Conservation (phyloP, 208 protist species). For the Sergeia podlipaevii region DNA sequence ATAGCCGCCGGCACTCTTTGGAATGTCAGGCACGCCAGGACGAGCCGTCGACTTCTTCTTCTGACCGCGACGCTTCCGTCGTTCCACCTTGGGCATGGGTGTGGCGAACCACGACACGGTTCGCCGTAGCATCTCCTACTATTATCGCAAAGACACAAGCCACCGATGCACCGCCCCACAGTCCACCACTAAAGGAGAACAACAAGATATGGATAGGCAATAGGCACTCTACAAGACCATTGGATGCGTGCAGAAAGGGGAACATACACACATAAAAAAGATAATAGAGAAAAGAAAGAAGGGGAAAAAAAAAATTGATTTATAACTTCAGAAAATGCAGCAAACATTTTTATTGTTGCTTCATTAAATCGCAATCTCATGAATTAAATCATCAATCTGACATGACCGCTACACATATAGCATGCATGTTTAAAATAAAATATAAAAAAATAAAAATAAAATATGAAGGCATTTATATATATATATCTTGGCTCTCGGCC, state of each 20-base stretch:
- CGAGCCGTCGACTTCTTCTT: conserved; percentile 12
- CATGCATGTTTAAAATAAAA: too few relatives aligned
- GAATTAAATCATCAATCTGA: too few relatives aligned
- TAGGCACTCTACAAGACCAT: neutral
- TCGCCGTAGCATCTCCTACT: conserved; percentile 12
- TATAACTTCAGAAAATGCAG: too few relatives aligned
- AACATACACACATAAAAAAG: conserved; percentile 9
- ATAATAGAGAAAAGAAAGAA: conserved; percentile 8
- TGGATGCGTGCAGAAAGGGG: too few relatives aligned
- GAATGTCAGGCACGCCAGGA: conserved; percentile 59
- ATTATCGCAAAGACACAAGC: neutral
- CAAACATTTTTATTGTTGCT: too few relatives aligned
- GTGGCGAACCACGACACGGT: neutral
- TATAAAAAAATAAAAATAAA: too few relatives aligned
- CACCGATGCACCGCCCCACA: conserved; percentile 34
- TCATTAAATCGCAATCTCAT: too few relatives aligned
- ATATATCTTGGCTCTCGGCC: too few relatives aligned
- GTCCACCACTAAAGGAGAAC: too few relatives aligned
- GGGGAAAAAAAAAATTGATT: conserved; percentile 5
- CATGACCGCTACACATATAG: too few relatives aligned
- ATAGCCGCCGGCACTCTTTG: conserved; percentile 79
- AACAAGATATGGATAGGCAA: too few relatives aligned
- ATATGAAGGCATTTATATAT: too few relatives aligned
- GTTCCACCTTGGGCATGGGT: conserved; percentile 61
- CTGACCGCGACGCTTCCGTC: conserved; percentile 33